Conservation (phyloP, 257 asterid genomes). For the Solanum acaule region DNA sequence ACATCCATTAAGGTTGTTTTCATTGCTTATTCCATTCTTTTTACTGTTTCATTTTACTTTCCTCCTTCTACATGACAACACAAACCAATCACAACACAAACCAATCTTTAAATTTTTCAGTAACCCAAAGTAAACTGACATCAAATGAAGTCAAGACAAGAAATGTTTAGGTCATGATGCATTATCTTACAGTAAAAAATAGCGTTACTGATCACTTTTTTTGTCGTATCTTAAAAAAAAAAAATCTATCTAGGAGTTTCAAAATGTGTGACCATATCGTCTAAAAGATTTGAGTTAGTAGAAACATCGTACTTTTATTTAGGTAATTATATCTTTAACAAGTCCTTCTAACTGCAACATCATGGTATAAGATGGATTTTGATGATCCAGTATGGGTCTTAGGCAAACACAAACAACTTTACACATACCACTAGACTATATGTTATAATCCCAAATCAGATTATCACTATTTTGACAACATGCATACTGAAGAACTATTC, state of each 20-base stretch:
- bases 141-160: neutral
- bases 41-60: neutral
- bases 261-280: no score
- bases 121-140: neutral
- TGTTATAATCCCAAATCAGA: neutral
- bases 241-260: neutral
- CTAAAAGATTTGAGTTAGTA: neutral
- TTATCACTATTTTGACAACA: neutral
- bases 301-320: neutral
- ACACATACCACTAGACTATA: neutral
- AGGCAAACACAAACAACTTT: neutral
- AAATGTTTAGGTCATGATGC: neutral
- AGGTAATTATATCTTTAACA: neutral
- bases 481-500: neutral
- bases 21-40: neutral
- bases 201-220: neutral
- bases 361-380: neutral
- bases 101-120: neutral
- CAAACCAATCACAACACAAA: neutral
- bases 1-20: neutral
- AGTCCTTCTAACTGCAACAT: neutral
- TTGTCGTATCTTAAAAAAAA: neutral
- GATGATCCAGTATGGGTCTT: neutral
- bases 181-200: neutral
- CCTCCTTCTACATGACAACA: neutral